Evolutionary conservation across 768 basidiomycete species (phyloP), one percentile per base, ranked within the genome.

Genomic region (Boletus rubescentipes): DNA sequence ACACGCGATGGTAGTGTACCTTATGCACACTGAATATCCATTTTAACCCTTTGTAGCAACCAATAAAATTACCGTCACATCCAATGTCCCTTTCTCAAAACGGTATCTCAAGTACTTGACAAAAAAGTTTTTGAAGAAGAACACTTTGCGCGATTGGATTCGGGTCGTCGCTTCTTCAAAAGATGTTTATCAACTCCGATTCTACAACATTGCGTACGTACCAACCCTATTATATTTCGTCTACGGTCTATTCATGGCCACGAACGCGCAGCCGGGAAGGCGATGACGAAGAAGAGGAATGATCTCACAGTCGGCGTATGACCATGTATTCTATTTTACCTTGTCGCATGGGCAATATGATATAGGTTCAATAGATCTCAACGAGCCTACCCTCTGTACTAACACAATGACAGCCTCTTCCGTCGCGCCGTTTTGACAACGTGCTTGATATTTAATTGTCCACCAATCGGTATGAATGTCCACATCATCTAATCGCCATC

Each of bases 111-210:
- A 98, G 77, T 99, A 98, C 77, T 81, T 98, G 57, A 98, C 96
- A 59, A 98, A 98, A 83, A 96, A 96, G 80, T 95, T 93, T 83
- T 82, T 98, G 76, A 98, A 98, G 84, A 97, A 97, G 85, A 94
- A 95, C 78, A 77, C 80, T 41, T 82, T 97, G 65, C 87, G 94
- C 61, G 95, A 98, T 77, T 98, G 93, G 91, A 93, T 98, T 72
- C 94, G 93, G 51, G 96, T 99, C 61, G 93, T 98, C 62, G 93
- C 97, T 38, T 87, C 93, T 30, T 81, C 85, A 49, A 97, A 98
- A 79, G 92, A 97, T 71, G 83, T 81, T 65, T 99, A 98, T 77
- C 86, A 94, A 67, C 86, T 99, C 61, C 84, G 88, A 63, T 96
- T 95, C 89, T 95, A 91, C 80, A 93, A 93, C 72, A 89, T 93